These are phyloP conservation scores for Micractinium conductrix DNA, from an alignment of 139 green algal species.

Conservation along the genomic window DNA sequence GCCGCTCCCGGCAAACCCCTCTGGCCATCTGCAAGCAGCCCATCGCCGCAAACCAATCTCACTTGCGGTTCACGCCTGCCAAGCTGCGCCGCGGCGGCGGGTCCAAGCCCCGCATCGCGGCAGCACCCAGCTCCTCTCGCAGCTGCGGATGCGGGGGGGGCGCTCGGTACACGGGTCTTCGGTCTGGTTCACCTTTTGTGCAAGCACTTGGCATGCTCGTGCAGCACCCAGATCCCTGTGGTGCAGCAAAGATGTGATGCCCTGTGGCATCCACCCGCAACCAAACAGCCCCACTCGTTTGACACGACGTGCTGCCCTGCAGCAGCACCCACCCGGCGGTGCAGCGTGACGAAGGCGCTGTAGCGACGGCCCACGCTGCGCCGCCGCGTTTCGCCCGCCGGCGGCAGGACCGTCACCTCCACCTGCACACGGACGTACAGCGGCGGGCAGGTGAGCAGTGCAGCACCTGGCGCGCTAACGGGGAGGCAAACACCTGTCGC, in stretches of 20 bases:
- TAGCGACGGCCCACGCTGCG: conserved; percentile 55
- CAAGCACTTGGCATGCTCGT: no score
- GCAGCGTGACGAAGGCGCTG: conserved; percentile 52
- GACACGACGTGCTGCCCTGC: no score
- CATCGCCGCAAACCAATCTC: no score
- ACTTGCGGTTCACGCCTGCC: conserved; percentile 43
- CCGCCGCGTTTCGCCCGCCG: conserved; percentile 32
- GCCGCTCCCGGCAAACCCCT: no score
- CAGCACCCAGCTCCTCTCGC: conserved; percentile 47
- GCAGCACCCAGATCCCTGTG: no score
- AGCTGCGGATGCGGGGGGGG: conserved; percentile 33
- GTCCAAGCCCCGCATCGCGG: conserved; percentile 25
- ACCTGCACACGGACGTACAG: neutral
- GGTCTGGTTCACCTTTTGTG: no score
- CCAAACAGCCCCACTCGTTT: no score
- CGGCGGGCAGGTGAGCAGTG: neutral
- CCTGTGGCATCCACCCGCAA: no score
- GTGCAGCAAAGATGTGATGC: no score
- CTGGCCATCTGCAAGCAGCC: no score
- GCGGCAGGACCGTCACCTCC: conserved; percentile 57
- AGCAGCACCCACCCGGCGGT: conserved; percentile 49
- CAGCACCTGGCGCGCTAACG: neutral
- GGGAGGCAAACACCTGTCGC: neutral
- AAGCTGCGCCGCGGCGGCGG: conserved; percentile 35
- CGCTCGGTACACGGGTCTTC: no score